These are phyloP conservation scores for Nakaseomyces uthaithaninus DNA, from an alignment of 1,139 yeast genomes.

Conservation along the genomic window DNA sequence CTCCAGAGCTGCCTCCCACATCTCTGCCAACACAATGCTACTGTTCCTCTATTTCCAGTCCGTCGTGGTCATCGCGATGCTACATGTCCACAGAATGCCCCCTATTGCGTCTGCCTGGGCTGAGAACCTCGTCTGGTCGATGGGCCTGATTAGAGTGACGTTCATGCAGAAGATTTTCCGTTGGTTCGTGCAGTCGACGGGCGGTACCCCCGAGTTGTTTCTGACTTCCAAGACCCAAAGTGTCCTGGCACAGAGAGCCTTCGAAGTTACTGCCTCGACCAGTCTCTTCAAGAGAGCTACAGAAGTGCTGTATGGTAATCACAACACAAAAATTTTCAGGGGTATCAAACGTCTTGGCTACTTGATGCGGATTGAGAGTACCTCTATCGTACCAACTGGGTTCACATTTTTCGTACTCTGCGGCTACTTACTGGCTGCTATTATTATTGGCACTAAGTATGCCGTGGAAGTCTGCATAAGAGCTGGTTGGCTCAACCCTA, in stretches of 20 bases:
- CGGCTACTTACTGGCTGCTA: conserved; percentile 50
- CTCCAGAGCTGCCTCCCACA: conserved; percentile 70
- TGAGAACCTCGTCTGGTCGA: conserved; percentile 76
- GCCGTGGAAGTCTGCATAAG: conserved; percentile 39
- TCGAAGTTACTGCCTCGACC: conserved; percentile 25
- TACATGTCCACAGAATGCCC: conserved; percentile 63
- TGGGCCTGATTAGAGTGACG: conserved; percentile 61
- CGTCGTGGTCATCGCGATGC: conserved; percentile 66
- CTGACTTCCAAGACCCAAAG: conserved; percentile 50
- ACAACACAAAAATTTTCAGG: conserved; percentile 49
- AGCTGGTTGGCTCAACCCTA: conserved; percentile 39
- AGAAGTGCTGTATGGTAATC: conserved; percentile 36
- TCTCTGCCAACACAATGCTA: conserved; percentile 67
- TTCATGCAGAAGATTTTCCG: conserved; percentile 73
- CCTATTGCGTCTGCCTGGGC: conserved; percentile 79
- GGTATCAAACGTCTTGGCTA: conserved; percentile 68
- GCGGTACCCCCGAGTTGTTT: conserved; percentile 60
- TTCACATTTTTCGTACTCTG: conserved; percentile 62
- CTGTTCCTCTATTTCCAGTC: conserved; percentile 70
- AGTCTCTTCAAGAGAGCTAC: conserved; percentile 28
- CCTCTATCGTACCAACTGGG: conserved; percentile 66
- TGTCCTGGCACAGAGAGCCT: conserved; percentile 60
- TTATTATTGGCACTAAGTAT: conserved; percentile 42
- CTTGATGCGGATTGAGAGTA: conserved; percentile 56
- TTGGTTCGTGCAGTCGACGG: conserved; percentile 76